Percentiles rank a stretch among this genome's conserved stretches.
These are phyloP conservation scores for Peniophora sp. DNA, from an alignment of 1,284 basidiomycete species.

Conservation along the genomic window DNA sequence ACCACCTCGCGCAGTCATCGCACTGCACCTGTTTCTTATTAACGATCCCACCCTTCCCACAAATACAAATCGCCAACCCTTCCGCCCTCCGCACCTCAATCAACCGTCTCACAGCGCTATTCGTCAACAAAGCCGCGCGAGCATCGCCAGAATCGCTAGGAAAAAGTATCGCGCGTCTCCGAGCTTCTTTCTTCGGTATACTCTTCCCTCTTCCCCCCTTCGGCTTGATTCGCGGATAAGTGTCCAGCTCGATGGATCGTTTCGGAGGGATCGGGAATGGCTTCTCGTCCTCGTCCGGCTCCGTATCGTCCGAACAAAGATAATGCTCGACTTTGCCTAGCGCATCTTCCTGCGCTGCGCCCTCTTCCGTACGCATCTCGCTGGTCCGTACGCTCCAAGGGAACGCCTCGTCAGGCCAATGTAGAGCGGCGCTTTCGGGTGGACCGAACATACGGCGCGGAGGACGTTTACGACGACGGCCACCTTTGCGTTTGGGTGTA, in stretches of 20 bases:
- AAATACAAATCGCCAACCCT: slow-evolving; percentile 46
- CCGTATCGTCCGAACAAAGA: slow-evolving; percentile 52
- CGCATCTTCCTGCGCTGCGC: slow-evolving; percentile 49
- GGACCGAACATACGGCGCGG: slow-evolving; percentile 3
- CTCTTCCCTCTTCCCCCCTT: slow-evolving; percentile 47
- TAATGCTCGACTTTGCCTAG: slow-evolving; percentile 50
- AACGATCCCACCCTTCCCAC: slow-evolving; percentile 48
- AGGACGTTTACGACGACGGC: slow-evolving; percentile 1
- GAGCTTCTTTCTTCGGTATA: slow-evolving; percentile 38
- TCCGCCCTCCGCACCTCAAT: slow-evolving; percentile 31
- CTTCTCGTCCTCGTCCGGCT: slow-evolving; percentile 28
- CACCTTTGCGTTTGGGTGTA: slow-evolving; percentile 11
- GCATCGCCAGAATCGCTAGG: slow-evolving; percentile 68
- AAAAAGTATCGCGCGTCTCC: slow-evolving; percentile 29
- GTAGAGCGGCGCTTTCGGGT: slow-evolving; percentile 32
- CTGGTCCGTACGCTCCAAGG: slow-evolving; percentile 61
- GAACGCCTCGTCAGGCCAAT: slow-evolving; percentile 71
- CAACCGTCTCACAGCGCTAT: slow-evolving; percentile 54
- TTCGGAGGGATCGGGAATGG: slow-evolving; percentile 13
- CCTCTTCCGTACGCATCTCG: slow-evolving; percentile 41
- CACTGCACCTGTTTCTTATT: slow-evolving; percentile 70
- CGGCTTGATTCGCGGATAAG: slow-evolving; percentile 22
- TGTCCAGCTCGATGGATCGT: slow-evolving; percentile 13
- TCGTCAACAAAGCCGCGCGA: slow-evolving; percentile 58
- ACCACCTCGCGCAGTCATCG: slow-evolving; percentile 69